A percentile compares a stretch with the other conserved stretches of the same genome.
phyloP scores from a whole-genome alignment of 352 stramenopile species.

The Globisporangium spiculum region DNA sequence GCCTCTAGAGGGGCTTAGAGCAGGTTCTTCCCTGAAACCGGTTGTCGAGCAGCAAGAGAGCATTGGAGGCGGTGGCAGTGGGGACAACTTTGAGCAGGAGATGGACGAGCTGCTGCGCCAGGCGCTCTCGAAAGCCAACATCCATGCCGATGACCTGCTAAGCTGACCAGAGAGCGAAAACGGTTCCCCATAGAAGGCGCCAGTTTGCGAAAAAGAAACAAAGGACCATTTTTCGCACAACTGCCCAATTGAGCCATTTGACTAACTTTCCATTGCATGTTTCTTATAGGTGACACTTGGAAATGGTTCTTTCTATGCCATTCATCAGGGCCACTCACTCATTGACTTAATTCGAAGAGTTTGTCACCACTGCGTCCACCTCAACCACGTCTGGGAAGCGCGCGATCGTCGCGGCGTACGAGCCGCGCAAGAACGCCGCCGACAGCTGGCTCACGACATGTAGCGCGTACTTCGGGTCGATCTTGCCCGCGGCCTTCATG shows the following conservation, averaged over 20 bases:
- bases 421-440: conserved; percentile 41
- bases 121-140: conserved; percentile 54
- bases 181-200: neutral
- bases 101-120: conserved; percentile 38
- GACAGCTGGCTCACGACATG: conserved; percentile 40
- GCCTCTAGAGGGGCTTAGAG: neutral
- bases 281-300: neutral
- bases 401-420: conserved; percentile 25
- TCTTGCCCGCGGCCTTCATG: conserved; percentile 44
- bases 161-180: neutral
- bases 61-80: neutral
- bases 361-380: neutral
- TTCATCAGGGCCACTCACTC: neutral
- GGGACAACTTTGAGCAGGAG: conserved; percentile 40
- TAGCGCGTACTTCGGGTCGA: conserved; percentile 46
- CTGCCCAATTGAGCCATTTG: too few relatives aligned
- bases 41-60: conserved; percentile 13
- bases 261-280: neutral
- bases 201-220: too few relatives aligned
- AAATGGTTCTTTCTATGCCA: neutral
- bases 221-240: too few relatives aligned
- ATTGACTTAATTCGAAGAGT: neutral
- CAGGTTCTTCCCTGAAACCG: neutral
- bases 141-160: conserved; percentile 27
- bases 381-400: conserved; percentile 39